Conservation (phyloP, 2,329 filamentous ascomycete genomes). For the Rhynchosporium graminicola region DNA sequence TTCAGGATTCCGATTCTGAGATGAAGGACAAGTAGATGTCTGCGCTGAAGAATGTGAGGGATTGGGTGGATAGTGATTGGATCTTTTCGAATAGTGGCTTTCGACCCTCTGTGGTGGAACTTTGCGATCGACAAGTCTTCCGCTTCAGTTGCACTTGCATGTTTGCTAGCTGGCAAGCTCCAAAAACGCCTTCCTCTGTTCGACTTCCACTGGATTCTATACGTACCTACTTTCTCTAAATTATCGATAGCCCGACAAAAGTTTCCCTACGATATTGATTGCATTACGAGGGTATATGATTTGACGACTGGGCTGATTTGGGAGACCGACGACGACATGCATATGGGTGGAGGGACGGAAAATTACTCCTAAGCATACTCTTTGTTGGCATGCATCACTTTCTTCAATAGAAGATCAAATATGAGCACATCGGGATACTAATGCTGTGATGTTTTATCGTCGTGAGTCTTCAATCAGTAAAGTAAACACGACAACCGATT, state of each 20-base stretch:
- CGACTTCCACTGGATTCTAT: conserved; percentile 24
- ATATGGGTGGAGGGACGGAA: conserved; percentile 10
- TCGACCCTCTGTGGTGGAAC: conserved; percentile 6
- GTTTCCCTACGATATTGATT: conserved; percentile 23
- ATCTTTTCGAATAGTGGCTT: conserved; percentile 16
- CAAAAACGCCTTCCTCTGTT: not conserved
- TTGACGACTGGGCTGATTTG: conserved; percentile 26
- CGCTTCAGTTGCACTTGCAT: conserved; percentile 14
- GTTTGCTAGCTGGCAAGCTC: not conserved
- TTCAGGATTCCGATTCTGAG: conserved; percentile 24
- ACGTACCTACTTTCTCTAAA: conserved; percentile 18
- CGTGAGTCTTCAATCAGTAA: not conserved
- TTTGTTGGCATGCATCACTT: conserved; percentile 16
- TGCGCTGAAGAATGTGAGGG: not conserved
- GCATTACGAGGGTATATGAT: conserved; percentile 35
- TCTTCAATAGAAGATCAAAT: conserved; percentile 14
- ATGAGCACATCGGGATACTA: conserved; percentile 24
- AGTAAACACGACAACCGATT: not conserved
- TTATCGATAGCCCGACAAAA: conserved; percentile 24
- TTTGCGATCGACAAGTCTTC: conserved; percentile 1
- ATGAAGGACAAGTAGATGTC: conserved; percentile 59
- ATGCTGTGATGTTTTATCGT: not conserved
- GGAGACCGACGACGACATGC: conserved; percentile 11
- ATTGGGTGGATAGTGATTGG: not conserved
- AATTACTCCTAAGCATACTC: conserved; percentile 19